Conservation (phyloP, 2,329 filamentous ascomycete species). For the Sordariomycetes sp. region DNA sequence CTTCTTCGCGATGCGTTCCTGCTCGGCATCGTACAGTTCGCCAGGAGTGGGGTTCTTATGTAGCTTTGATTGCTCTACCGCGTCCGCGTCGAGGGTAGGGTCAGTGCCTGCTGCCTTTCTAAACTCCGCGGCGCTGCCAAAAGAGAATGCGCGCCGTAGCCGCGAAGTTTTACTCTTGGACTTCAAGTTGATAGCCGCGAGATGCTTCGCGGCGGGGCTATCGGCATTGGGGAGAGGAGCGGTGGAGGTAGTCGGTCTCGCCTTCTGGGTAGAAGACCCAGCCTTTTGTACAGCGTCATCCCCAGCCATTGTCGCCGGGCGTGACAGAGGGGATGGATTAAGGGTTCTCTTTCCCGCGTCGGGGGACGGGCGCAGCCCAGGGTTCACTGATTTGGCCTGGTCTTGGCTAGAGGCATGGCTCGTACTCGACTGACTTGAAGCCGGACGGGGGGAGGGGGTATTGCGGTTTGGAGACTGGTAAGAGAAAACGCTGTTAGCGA, state of each 20-base stretch:
- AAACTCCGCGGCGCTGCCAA: slow-evolving; percentile 88
- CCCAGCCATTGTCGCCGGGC: slow-evolving; percentile 50
- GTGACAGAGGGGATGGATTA: slow-evolving; percentile 62
- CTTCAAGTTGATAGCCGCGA: slow-evolving; percentile 77
- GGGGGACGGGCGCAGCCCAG: slow-evolving; percentile 49
- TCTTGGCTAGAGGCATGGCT: slow-evolving; percentile 22
- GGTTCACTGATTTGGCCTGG: slow-evolving; percentile 38
- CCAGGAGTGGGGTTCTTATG: slow-evolving; percentile 50
- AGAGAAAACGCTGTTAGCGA: slow-evolving; percentile 27
- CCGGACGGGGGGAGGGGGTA: slow-evolving; percentile 38
- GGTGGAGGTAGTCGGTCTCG: slow-evolving; percentile 15
- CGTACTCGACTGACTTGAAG: slow-evolving; percentile 15
- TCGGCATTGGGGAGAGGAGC: slow-evolving; percentile 18
- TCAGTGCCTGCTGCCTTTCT: slow-evolving; percentile 59
- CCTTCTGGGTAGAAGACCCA: slow-evolving; percentile 12
- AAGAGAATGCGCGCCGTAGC: slow-evolving; percentile 84
- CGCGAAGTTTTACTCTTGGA: slow-evolving; percentile 77
- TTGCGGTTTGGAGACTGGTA: slow-evolving; percentile 47
- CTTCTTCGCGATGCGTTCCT: slow-evolving; percentile 78
- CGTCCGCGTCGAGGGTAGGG: slow-evolving; percentile 19
- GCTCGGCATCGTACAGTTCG: slow-evolving; percentile 71
- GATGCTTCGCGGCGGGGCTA: slow-evolving; percentile 70
- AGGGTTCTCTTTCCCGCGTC: slow-evolving; percentile 52
- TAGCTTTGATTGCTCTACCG: slow-evolving; percentile 34
- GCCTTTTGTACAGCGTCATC: slow-evolving; percentile 32